Evolutionary conservation across 495 filamentous ascomycete genomes (phyloP).

Genomic region (Neurospora hispaniola): DNA sequence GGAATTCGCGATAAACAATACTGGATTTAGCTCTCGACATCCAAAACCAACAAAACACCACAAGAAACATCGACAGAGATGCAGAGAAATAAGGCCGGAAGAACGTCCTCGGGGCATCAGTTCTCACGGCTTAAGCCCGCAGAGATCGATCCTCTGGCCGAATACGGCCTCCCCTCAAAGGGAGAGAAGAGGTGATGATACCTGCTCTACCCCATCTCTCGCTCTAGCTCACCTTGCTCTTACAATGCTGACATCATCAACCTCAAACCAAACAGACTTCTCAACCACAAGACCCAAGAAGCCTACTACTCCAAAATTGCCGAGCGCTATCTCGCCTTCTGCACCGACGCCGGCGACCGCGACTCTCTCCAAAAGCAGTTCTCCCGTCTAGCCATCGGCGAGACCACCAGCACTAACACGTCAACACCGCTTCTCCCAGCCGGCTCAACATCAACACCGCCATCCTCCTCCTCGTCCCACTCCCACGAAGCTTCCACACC

Average conservation of each 20-base stretch:
- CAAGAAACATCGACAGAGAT: background rate
- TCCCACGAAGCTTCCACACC: background rate
- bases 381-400: constrained; percentile 45
- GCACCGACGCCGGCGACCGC: constrained; percentile 52
- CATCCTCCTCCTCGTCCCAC: background rate
- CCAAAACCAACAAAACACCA: background rate
- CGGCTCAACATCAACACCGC: background rate
- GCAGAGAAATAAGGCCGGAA: constrained; percentile 23
- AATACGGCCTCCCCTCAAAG: constrained; percentile 76
- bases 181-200: constrained; percentile 50
- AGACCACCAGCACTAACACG: constrained; percentile 1
- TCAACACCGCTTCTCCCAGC: background rate
- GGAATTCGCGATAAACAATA: background rate
- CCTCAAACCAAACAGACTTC: constrained; percentile 42
- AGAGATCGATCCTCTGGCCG: constrained; percentile 59
- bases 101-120: constrained; percentile 39
- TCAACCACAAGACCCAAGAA: constrained; percentile 66
- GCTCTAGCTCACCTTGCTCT: background rate
- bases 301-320: constrained; percentile 77
- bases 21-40: background rate
- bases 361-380: constrained; percentile 66
- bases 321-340: constrained; percentile 79
- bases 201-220: background rate
- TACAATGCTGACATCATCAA: background rate
- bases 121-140: constrained; percentile 65